Conservation (phyloP, 2,329 filamentous ascomycete species). For the Colletotrichum sp. region DNA sequence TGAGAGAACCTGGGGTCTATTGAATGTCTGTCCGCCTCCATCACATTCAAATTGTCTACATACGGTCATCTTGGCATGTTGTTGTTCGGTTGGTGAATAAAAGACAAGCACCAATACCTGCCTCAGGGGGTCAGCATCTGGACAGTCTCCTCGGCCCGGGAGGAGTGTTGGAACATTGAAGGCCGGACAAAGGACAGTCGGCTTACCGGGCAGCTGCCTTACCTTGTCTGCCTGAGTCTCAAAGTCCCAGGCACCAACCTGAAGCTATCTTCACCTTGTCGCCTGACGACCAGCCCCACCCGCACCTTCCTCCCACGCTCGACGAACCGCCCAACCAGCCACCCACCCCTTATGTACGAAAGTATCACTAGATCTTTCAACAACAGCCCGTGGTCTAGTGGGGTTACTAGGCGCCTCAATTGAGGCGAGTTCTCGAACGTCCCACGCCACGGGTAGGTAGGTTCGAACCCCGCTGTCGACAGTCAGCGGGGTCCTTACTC, state of each 20-base stretch:
- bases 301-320: background rate
- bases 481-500: background rate
- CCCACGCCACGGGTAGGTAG: background rate
- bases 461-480: background rate
- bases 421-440: background rate
- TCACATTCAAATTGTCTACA: background rate
- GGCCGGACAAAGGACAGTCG: background rate
- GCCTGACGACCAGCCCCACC: background rate
- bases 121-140: background rate
- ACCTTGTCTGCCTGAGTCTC: background rate
- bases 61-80: background rate
- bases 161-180: background rate
- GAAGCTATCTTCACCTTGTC: background rate
- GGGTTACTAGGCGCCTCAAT: background rate
- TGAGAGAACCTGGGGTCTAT: background rate
- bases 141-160: background rate
- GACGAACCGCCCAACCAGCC: background rate
- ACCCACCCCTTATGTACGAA: background rate
- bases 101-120: background rate
- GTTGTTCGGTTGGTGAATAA: background rate
- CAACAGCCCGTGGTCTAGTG: background rate
- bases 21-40: background rate
- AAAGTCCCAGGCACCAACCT: background rate
- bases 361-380: background rate
- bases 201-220: background rate